Conservation (phyloP, 1,284 basidiomycete genomes). For the Cutaneotrichosporon sp. region DNA sequence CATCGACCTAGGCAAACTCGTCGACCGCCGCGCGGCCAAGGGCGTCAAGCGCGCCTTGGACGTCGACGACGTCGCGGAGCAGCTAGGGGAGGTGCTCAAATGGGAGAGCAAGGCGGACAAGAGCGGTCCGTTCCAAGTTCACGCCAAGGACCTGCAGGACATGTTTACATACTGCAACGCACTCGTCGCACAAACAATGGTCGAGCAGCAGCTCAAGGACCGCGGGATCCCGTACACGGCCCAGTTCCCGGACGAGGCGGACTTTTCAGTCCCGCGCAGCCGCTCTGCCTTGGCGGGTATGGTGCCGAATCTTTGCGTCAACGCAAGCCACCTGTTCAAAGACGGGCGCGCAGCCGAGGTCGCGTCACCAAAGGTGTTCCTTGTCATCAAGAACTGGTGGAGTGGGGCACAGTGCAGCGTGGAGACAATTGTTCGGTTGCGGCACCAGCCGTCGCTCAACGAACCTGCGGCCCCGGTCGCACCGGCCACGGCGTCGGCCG, state of each 20-base stretch:
- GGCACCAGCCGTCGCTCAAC: constrained; percentile 72
- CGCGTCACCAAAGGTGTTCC: constrained; percentile 80
- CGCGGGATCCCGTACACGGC: constrained; percentile 72
- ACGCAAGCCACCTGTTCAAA: constrained; percentile 70
- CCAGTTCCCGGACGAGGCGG: constrained; percentile 55
- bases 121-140: constrained; percentile 29
- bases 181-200: constrained; percentile 79
- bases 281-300: constrained; percentile 51
- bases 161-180: constrained; percentile 53
- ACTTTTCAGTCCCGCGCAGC: constrained; percentile 18
- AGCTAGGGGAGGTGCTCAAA: not conserved
- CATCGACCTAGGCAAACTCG: constrained; percentile 26
- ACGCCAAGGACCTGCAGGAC: constrained; percentile 36
- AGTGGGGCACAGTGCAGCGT: constrained; percentile 62
- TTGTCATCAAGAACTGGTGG: constrained; percentile 88
- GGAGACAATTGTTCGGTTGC: constrained; percentile 56
- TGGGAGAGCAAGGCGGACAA: not conserved
- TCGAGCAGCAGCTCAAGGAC: constrained; percentile 79
- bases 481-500: constrained; percentile 52
- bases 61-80: not conserved
- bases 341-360: constrained; percentile 78
- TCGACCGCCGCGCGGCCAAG: constrained; percentile 20
- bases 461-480: constrained; percentile 43
- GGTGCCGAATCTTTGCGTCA: constrained; percentile 74
- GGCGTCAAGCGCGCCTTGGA: constrained; percentile 8